phyloP scores from a whole-genome alignment of 2,329 filamentous ascomycete genomes.

The Penicillium sp. region DNA sequence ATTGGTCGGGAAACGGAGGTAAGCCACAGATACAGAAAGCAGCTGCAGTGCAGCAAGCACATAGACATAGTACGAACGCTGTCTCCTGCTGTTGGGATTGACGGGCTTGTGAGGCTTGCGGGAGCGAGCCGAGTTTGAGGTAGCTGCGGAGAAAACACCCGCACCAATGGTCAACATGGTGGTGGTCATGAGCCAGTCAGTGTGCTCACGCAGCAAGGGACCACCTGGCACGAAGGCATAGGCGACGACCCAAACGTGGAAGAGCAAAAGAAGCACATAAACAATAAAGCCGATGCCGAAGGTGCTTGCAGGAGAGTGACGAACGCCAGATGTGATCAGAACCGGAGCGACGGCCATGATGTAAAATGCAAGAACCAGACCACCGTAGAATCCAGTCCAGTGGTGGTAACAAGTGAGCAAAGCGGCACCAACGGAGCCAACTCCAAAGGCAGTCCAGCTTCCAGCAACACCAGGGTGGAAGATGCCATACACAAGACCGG shows the following conservation, averaged over 20 bases:
- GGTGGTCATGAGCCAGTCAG: slow-evolving; percentile 88
- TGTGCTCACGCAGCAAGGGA: slow-evolving; percentile 86
- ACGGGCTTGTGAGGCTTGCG: slow-evolving; percentile 36
- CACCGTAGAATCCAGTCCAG: slow-evolving; percentile 90
- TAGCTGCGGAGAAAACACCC: slow-evolving; percentile 70
- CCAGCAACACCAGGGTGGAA: slow-evolving; percentile 68
- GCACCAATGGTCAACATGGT: slow-evolving; percentile 82
- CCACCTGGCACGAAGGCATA: slow-evolving; percentile 98
- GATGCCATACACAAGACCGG: slow-evolving; percentile 73
- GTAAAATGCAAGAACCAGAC: slow-evolving; percentile 71
- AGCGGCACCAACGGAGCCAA: slow-evolving; percentile 76
- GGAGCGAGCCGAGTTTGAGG: slow-evolving; percentile 52
- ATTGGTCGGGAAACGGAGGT: slow-evolving; percentile 87
- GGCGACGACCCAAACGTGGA: slow-evolving; percentile 97
- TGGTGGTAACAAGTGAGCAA: slow-evolving; percentile 73
- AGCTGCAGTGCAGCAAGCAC: slow-evolving; percentile 75
- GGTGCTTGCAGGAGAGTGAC: slow-evolving; percentile 71
- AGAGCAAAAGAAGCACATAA: slow-evolving; percentile 93
- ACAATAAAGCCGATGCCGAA: slow-evolving; percentile 88
- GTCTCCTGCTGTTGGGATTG: slow-evolving; percentile 45
- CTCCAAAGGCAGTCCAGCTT: slow-evolving; percentile 75
- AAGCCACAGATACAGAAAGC: slow-evolving; percentile 75
- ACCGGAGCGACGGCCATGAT: slow-evolving; percentile 75
- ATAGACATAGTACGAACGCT: slow-evolving; percentile 68
- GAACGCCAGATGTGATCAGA: slow-evolving; percentile 72